phyloP scores from a whole-genome alignment of 306 rosid species.

The Ormosia semicastrata region DNA sequence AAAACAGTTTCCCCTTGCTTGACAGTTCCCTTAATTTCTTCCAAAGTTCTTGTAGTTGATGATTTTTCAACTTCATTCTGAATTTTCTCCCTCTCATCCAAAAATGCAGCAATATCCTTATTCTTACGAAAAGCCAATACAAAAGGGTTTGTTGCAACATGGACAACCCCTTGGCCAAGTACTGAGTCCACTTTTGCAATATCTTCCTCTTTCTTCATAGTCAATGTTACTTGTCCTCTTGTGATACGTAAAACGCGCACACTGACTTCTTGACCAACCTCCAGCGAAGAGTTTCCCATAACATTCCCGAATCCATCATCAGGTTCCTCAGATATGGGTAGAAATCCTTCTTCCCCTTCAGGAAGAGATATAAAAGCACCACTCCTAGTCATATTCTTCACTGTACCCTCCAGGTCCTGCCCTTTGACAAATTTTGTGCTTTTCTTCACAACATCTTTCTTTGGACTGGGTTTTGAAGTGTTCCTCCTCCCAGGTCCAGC shows the following conservation, averaged over 20 bases:
- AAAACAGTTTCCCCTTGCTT: conserved; percentile 36
- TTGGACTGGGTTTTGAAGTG: conserved; percentile 52
- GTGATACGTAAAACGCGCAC: conserved; percentile 79
- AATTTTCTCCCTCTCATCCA: conserved; percentile 71
- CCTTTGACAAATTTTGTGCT: conserved; percentile 65
- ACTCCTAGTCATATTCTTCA: conserved; percentile 73
- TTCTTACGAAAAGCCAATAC: conserved; percentile 83
- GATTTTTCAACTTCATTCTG: conserved; percentile 42
- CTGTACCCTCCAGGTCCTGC: conserved; percentile 82
- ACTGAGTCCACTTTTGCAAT: conserved; percentile 31
- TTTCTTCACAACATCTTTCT: conserved; percentile 52
- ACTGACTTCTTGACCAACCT: conserved; percentile 77
- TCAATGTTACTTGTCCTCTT: conserved; percentile 86
- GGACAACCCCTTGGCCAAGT: conserved; percentile 54
- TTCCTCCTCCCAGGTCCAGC: conserved; percentile 59
- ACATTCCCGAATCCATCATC: conserved; percentile 66
- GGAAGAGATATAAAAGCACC: conserved; percentile 95
- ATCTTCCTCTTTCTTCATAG: conserved; percentile 93
- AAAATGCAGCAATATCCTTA: conserved; percentile 78
- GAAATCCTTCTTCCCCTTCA: conserved; percentile 97
- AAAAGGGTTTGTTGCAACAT: conserved; percentile 85
- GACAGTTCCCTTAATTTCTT: conserved; percentile 45
- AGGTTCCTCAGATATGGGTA: conserved; percentile 76
- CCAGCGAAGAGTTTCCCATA: conserved; percentile 74
- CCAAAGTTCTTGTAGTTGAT: conserved; percentile 35